A percentile compares a stretch with the other conserved stretches of the same genome.
These are phyloP conservation scores for Eucalyptus polybractea DNA, from an alignment of 345 rosid species.

Conservation along the genomic window DNA sequence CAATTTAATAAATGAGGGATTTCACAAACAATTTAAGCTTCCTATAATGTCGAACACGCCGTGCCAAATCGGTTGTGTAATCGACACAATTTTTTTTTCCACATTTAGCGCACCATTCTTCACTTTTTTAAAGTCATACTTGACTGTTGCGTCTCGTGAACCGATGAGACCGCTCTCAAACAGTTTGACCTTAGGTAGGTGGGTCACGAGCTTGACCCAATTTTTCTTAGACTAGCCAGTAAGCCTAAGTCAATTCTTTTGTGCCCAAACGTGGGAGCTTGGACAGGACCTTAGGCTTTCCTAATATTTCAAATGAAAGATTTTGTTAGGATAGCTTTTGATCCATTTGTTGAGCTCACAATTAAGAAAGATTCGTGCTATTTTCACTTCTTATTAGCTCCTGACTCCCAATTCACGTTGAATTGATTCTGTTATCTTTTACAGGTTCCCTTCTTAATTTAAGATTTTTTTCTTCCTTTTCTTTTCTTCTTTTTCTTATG, in stretches of 20 bases:
- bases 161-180: background rate
- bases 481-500: too few relatives aligned
- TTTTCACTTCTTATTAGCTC: too few relatives aligned
- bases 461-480: too few relatives aligned
- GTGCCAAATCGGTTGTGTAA: background rate
- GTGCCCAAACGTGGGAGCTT: background rate
- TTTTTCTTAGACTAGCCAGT: background rate
- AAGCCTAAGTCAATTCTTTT: background rate
- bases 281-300: background rate
- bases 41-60: background rate
- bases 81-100: background rate
- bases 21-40: background rate
- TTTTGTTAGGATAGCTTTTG: background rate
- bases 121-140: background rate
- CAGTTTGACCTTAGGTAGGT: background rate
- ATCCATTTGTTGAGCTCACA: background rate
- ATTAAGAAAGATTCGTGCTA: background rate
- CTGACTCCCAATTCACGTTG: accelerated
- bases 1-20: background rate
- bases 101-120: background rate
- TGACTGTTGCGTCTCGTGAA: background rate
- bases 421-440: too few relatives aligned
- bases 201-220: background rate
- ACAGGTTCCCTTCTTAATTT: too few relatives aligned
- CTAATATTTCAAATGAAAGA: background rate